Evolutionary conservation across 2,329 filamentous ascomycete species (phyloP), one percentile per base, ranked within the genome.

Genomic region (Neofusicoccum sp.): DNA sequence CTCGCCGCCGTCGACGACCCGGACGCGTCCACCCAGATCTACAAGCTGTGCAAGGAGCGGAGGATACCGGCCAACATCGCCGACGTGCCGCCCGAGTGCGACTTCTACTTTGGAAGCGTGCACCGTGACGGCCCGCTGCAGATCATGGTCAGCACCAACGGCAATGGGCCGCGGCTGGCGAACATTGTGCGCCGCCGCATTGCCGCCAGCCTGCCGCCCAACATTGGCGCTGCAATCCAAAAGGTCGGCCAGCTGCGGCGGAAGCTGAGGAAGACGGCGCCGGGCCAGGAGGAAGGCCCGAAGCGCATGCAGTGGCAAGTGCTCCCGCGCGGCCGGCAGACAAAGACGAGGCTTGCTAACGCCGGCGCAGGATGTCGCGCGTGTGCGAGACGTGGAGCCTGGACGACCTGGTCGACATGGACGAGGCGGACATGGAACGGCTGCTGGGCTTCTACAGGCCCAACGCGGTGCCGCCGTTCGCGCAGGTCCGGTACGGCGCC

Each of bases 61-160:
- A 86, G 86, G 63, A 90, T 98, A 65, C 86, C 92, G 5, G 93
- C 92, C 61, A 99, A 99, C 75, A 96, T 99, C 66, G 95, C 95
- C 66, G 95, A 99, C 73, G 95, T 99, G 3, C 95, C 95, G 0
- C 85, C 91, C 0, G 95, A 99, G 75, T 99, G 95, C 76, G 95
- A 99, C 72, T 99, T 99, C 73, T 99, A 97, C 81, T 99, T 99
- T 78, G 95, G 95, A 64, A 95, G 90, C 72, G 88, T 97, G 40
- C 91, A 99, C 77, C 88, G 95, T 54, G 95, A 99, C 73, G 95
- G 95, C 0, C 95, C 95, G 5, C 77, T 99, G 63, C 95, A 99
- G 79, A 89, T 99, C 70, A 99, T 99, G 95, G 93, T 99, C 68
- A 96, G 90, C 78, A 99, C 95, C 36, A 99, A 98, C 73, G 95